Evolutionary conservation across 2,329 filamentous ascomycete species (phyloP).

Genomic region (Talaromyces islandicus): DNA sequence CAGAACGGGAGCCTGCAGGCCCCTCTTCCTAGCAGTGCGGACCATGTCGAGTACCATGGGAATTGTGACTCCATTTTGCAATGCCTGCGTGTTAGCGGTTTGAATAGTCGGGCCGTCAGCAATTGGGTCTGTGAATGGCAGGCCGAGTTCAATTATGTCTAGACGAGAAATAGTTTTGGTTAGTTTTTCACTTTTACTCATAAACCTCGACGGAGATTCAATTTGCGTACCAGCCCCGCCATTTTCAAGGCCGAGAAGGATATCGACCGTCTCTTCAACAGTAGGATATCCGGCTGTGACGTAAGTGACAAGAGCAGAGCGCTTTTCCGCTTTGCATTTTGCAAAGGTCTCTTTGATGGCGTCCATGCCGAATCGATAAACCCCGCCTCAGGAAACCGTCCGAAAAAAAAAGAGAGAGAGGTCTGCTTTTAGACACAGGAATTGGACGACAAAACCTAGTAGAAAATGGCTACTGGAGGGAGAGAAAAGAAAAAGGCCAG

Average conservation of each 20-base stretch:
- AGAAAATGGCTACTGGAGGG: neutral
- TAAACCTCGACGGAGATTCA: neutral
- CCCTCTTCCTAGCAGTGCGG: conserved; percentile 67
- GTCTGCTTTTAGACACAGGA: neutral
- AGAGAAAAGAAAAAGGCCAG: neutral
- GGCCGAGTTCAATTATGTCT: conserved; percentile 93
- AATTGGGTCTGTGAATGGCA: conserved; percentile 97
- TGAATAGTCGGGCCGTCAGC: conserved; percentile 97
- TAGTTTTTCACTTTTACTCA: neutral
- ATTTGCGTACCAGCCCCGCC: conserved; percentile 72
- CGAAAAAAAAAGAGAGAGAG: neutral
- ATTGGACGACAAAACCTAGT: neutral
- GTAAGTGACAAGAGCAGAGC: conserved; percentile 89
- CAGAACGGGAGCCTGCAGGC: conserved; percentile 74
- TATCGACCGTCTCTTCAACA: conserved; percentile 72
- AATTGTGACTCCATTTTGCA: conserved; percentile 83
- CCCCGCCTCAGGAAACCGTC: neutral
- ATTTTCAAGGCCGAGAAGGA: conserved; percentile 83
- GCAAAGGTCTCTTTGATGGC: conserved; percentile 52
- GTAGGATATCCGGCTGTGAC: conserved; percentile 91
- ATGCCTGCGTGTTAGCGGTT: conserved; percentile 83
- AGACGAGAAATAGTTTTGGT: conserved; percentile 12
- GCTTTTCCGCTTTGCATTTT: conserved; percentile 50
- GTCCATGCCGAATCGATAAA: conserved; percentile 37
- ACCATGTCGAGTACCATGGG: conserved; percentile 75